Conservation (phyloP, 768 basidiomycete species). For the Lactarius trivialis region DNA sequence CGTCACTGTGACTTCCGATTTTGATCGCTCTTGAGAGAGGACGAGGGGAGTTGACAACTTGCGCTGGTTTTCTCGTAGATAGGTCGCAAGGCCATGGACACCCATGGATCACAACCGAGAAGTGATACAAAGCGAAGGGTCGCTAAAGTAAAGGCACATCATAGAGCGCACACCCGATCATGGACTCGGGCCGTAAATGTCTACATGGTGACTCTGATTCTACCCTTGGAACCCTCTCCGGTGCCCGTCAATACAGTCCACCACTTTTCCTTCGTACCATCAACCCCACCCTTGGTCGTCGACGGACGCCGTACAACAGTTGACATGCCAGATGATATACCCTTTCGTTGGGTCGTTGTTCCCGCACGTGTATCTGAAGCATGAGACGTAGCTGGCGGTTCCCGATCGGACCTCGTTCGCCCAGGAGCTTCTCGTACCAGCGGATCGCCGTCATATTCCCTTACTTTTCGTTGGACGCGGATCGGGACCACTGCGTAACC, state of each 20-base stretch:
- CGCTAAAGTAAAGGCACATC: background rate
- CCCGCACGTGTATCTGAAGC: background rate
- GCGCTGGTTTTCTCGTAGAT: constrained; percentile 41
- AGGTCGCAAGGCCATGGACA: constrained; percentile 47
- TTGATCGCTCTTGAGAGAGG: constrained; percentile 25
- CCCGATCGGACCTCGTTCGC: background rate
- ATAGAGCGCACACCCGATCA: background rate
- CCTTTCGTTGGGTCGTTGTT: constrained; percentile 5
- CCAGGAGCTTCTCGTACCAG: background rate
- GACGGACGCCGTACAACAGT: constrained; percentile 9
- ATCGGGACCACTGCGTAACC: constrained; percentile 12
- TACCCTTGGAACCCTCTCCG: constrained; percentile 9
- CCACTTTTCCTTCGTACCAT: constrained; percentile 6
- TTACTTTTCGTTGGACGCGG: constrained; percentile 3
- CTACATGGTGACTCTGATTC: background rate
- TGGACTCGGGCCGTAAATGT: background rate
- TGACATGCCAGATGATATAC: constrained; percentile 22
- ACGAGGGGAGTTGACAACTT: constrained; percentile 34
- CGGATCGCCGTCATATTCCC: background rate
- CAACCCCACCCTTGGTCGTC: background rate
- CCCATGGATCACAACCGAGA: constrained; percentile 34
- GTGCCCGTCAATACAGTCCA: constrained; percentile 14
- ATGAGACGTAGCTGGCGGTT: background rate
- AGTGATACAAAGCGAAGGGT: background rate
- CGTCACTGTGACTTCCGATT: constrained; percentile 1